Evolutionary conservation across 2,329 filamentous ascomycete genomes (phyloP).

Genomic region (Stachybotrys chartarum): DNA sequence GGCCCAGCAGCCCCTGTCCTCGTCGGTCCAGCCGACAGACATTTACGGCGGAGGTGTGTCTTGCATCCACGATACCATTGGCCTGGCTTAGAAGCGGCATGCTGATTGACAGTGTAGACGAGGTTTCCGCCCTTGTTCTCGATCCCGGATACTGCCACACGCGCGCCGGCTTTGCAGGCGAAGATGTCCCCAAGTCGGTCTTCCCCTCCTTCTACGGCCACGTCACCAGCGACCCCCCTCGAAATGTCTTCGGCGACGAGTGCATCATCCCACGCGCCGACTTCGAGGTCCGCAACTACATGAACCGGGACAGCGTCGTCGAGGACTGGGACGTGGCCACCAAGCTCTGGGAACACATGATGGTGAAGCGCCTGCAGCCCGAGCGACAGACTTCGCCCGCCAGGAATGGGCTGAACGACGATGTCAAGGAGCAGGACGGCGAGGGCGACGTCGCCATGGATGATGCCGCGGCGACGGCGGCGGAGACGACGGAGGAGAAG

Average conservation of each 20-base stretch:
- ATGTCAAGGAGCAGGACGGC: conserved; percentile 50
- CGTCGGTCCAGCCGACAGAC: conserved; percentile 52
- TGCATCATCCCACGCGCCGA: conserved; percentile 69
- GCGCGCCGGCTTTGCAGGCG: conserved; percentile 92
- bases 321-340: conserved; percentile 94
- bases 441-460: conserved; percentile 57
- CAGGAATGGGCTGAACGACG: conserved; percentile 74
- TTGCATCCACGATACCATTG: conserved; percentile 5
- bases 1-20: conserved; percentile 49
- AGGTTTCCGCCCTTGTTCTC: conserved; percentile 93
- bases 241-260: conserved; percentile 81
- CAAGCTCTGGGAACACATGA: conserved; percentile 86
- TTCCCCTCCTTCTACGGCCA: conserved; percentile 84
- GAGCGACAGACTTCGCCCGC: conserved; percentile 60
- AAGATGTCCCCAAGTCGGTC: conserved; percentile 93
- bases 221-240: conserved; percentile 36
- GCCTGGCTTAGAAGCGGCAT: background rate
- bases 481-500: conserved; percentile 54
- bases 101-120: conserved; percentile 52
- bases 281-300: conserved; percentile 86
- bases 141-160: conserved; percentile 89
- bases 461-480: conserved; percentile 26
- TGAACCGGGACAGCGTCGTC: conserved; percentile 80
- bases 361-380: conserved; percentile 81
- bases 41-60: conserved; percentile 54